phyloP scores from a whole-genome alignment of 192 early-diverging fungal genomes.

The Coemansia sp. region DNA sequence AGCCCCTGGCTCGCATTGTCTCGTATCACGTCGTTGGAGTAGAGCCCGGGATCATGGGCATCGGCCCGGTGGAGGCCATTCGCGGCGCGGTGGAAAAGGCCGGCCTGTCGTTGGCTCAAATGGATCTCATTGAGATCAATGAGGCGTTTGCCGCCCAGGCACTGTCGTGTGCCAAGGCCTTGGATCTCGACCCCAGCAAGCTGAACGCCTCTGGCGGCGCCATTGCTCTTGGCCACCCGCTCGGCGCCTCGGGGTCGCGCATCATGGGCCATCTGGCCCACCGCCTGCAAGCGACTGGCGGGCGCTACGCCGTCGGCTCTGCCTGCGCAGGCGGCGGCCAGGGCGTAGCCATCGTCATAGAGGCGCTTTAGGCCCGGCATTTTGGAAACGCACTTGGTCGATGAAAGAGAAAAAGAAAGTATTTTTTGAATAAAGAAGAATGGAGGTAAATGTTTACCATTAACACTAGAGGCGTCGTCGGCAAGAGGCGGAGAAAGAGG shows the following conservation, averaged over 20 bases:
- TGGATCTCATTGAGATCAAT: conserved; percentile 95
- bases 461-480: not conserved
- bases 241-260: conserved; percentile 95
- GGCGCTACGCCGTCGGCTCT: conserved; percentile 89
- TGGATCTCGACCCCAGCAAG: conserved; percentile 77
- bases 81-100: conserved; percentile 81
- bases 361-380: conserved; percentile 41
- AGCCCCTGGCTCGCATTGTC: conserved; percentile 85
- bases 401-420: not conserved
- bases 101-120: conserved; percentile 76
- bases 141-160: conserved; percentile 98
- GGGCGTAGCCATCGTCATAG: conserved; percentile 76
- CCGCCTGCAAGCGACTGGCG: conserved; percentile 78
- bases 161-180: conserved; percentile 86
- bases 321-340: conserved; percentile 97
- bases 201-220: conserved; percentile 92
- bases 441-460: no score
- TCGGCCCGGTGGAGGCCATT: conserved; percentile 94
- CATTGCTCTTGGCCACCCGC: conserved; percentile 93
- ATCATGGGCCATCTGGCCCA: conserved; percentile 89
- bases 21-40: conserved; percentile 86
- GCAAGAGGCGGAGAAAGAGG: no score
- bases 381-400: not conserved
- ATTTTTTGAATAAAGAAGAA: not conserved
- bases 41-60: conserved; percentile 95